Evolutionary conservation across 176 grass and related monocot genomes (phyloP).

Genomic region (Microstegium vimineum): DNA sequence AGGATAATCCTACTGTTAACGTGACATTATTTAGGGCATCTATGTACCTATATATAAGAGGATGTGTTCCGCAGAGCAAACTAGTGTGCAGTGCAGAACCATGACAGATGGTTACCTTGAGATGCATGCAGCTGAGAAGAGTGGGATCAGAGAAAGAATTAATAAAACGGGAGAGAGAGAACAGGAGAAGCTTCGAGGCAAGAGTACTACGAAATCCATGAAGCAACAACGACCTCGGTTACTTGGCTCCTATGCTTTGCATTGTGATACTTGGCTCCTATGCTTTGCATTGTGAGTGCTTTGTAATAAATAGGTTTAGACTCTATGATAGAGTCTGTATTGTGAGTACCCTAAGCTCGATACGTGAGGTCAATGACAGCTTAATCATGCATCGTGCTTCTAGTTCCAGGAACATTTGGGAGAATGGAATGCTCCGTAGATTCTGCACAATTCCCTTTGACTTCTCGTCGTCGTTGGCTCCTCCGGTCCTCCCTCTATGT

Average conservation of each 20-base stretch:
- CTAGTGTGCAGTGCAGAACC: neutral
- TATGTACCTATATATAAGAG: neutral
- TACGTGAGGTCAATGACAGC: conserved; percentile 40
- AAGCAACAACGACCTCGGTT: neutral
- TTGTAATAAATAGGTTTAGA: too few relatives aligned
- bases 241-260: conserved; percentile 30
- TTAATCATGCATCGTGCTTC: conserved; percentile 32
- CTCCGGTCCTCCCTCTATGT: neutral
- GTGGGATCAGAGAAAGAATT: neutral
- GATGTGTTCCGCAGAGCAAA: neutral
- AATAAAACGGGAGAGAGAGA: neutral
- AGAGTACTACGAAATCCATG: neutral
- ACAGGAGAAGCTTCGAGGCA: neutral
- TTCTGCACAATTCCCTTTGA: conserved; percentile 63
- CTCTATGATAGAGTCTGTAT: too few relatives aligned
- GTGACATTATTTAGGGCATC: neutral
- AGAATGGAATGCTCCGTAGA: conserved; percentile 89
- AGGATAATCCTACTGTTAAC: neutral
- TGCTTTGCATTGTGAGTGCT: too few relatives aligned
- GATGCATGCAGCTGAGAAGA: conserved; percentile 11
- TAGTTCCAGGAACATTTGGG: conserved; percentile 82
- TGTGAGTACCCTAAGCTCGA: neutral
- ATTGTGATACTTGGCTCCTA: too few relatives aligned
- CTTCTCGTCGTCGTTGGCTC: neutral
- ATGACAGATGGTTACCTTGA: conserved; percentile 28